A percentile compares a stretch with the other conserved stretches of the same genome.
These are phyloP conservation scores for Sporothrix mexicana DNA, from an alignment of 2,329 filamentous ascomycete species.

Conservation along the genomic window DNA sequence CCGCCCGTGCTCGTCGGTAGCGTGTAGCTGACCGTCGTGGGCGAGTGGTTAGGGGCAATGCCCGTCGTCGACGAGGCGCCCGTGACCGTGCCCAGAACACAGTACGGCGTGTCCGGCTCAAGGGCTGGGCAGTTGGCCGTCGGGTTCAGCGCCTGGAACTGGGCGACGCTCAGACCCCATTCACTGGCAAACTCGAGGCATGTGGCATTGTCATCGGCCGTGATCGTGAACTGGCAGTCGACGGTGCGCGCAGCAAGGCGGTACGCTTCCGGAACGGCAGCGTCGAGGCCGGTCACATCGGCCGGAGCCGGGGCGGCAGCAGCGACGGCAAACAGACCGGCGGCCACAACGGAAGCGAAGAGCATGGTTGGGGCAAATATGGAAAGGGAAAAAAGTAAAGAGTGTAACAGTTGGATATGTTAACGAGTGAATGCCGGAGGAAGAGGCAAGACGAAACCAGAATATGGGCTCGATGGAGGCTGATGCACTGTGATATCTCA, in stretches of 20 bases:
- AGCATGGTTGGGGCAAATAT: neutral
- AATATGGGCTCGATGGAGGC: neutral
- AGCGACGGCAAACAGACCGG: neutral
- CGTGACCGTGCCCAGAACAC: slow-evolving; percentile 32
- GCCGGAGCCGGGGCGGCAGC: neutral
- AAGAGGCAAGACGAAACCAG: neutral
- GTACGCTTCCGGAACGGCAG: neutral
- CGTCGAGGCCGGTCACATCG: neutral
- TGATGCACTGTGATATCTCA: neutral
- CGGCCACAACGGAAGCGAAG: neutral
- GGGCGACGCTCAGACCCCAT: slow-evolving; percentile 33
- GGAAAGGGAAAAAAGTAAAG: neutral
- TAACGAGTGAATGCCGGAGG: neutral
- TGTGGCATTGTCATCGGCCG: slow-evolving; percentile 28
- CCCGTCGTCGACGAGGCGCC: neutral
- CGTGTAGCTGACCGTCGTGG: slow-evolving; percentile 4
- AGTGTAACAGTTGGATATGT: neutral
- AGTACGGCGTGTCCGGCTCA: slow-evolving; percentile 32
- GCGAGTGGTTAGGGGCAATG: neutral
- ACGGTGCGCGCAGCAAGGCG: slow-evolving; percentile 19
- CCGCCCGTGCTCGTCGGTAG: slow-evolving; percentile 8
- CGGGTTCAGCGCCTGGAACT: slow-evolving; percentile 37
- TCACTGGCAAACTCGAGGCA: slow-evolving; percentile 35
- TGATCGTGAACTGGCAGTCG: slow-evolving; percentile 30
- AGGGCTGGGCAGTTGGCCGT: slow-evolving; percentile 33